These are phyloP conservation scores for Diaporthe helianthi DNA, from an alignment of 2,329 filamentous ascomycete genomes.

Conservation along the genomic window DNA sequence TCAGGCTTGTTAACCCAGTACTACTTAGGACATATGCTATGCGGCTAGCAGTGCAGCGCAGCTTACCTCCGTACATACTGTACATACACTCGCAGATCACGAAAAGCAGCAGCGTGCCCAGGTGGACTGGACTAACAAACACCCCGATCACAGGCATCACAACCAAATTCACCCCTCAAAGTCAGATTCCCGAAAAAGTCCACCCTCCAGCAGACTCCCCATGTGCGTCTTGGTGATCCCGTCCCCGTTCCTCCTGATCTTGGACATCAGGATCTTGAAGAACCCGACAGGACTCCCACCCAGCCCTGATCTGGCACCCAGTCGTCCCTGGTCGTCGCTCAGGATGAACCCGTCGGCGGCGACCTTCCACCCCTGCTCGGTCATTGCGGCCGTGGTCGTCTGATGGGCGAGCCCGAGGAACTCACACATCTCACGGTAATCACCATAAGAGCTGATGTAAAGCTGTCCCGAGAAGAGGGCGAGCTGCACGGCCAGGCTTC, in stretches of 20 bases:
- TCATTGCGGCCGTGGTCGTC: slow-evolving; percentile 30
- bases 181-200: neutral
- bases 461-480: slow-evolving; percentile 74
- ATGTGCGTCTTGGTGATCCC: slow-evolving; percentile 51
- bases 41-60: too few relatives aligned
- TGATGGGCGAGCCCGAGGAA: slow-evolving; percentile 57
- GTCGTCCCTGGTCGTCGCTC: slow-evolving; percentile 35
- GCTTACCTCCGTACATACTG: too few relatives aligned
- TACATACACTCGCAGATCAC: too few relatives aligned
- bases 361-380: slow-evolving; percentile 26
- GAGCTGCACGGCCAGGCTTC: slow-evolving; percentile 44
- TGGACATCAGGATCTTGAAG: slow-evolving; percentile 45
- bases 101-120: too few relatives aligned
- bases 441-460: slow-evolving; percentile 60
- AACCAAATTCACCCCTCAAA: neutral
- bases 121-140: too few relatives aligned
- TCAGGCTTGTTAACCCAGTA: too few relatives aligned
- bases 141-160: too few relatives aligned
- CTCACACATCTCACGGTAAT: slow-evolving; percentile 61
- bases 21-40: too few relatives aligned
- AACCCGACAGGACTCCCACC: slow-evolving; percentile 47
- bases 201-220: slow-evolving; percentile 47
- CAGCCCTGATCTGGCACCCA: slow-evolving; percentile 35
- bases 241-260: slow-evolving; percentile 47
- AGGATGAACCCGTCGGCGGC: slow-evolving; percentile 46